These are phyloP conservation scores for Fraxinus greggii DNA, from an alignment of 305 asterid genomes.

Conservation along the genomic window DNA sequence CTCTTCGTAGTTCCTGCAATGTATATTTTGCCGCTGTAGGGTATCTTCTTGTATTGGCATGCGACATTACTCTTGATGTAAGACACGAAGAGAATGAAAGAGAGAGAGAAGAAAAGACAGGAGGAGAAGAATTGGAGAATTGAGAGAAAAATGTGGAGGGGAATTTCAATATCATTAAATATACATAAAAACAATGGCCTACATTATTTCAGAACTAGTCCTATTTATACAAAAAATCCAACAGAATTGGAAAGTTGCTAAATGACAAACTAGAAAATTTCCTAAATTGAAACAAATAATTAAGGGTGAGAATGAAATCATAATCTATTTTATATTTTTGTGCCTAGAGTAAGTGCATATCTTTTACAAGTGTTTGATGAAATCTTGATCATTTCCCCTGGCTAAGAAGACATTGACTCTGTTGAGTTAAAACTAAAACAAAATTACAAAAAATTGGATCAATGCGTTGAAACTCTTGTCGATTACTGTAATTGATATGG, in stretches of 20 bases:
- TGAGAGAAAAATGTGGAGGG: neutral
- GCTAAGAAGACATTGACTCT: neutral
- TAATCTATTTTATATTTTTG: neutral
- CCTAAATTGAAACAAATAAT: neutral
- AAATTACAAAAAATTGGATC: neutral
- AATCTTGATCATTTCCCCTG: neutral
- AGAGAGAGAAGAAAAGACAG: neutral
- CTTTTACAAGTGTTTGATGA: neutral
- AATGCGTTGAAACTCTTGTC: neutral
- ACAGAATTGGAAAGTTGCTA: neutral
- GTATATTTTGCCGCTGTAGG: neutral
- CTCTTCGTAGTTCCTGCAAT: neutral
- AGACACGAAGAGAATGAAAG: neutral
- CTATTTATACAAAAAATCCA: neutral
- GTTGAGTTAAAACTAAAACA: neutral
- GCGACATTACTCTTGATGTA: neutral
- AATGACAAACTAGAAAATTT: neutral
- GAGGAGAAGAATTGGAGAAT: neutral
- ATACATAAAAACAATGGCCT: neutral
- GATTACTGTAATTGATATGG: neutral
- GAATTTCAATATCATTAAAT: neutral
- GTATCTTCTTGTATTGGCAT: neutral
- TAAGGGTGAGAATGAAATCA: neutral
- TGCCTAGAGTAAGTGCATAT: neutral
- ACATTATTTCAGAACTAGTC: neutral